phyloP scores from a whole-genome alignment of 2,329 filamentous ascomycete genomes.

The Talaromyces sp. region DNA sequence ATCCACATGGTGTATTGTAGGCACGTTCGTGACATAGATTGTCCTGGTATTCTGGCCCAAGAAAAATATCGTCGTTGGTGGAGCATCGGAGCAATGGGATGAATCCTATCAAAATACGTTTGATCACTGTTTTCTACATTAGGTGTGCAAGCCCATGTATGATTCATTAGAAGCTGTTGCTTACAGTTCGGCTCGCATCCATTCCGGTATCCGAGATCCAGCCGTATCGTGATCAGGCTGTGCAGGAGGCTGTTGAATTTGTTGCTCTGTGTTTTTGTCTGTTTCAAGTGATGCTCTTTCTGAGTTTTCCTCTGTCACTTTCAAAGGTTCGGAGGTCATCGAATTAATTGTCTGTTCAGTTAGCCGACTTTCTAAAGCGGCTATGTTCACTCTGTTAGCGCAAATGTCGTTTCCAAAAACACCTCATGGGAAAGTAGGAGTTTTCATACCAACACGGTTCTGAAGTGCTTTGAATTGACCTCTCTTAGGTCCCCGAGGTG shows the following conservation, averaged over 20 bases:
- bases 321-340: not conserved
- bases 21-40: conserved; percentile 22
- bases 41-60: conserved; percentile 24
- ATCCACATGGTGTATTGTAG: conserved; percentile 40
- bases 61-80: conserved; percentile 29
- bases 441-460: conserved; percentile 18
- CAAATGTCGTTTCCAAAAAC: not conserved
- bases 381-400: not conserved
- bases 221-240: not conserved
- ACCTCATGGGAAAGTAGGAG: not conserved
- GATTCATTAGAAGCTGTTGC: not conserved
- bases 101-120: conserved; percentile 32
- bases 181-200: conserved; percentile 18
- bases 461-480: conserved; percentile 22
- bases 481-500: conserved; percentile 22
- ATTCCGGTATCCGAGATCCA: conserved; percentile 1
- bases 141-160: not conserved
- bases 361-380: not conserved
- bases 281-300: not conserved
- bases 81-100: conserved; percentile 28
- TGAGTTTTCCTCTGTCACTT: not conserved
- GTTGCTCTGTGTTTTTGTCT: not conserved
- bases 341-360: not conserved
- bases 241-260: not conserved
- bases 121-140: conserved; percentile 23